phyloP scores from a whole-genome alignment of 345 rosid species.

The Erucastrum elatum region DNA sequence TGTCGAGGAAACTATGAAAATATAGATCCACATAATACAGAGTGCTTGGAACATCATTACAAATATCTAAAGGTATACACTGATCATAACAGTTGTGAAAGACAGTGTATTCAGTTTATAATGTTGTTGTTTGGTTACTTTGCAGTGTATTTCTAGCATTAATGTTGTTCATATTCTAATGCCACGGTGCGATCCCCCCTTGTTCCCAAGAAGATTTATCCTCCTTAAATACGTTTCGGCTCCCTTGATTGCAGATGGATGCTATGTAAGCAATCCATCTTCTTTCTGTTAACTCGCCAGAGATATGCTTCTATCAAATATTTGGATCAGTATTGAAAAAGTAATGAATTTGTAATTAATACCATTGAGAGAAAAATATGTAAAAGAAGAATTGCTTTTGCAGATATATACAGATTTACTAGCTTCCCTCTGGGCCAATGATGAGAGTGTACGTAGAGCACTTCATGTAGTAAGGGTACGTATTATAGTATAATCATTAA shows the following conservation, averaged over 20 bases:
- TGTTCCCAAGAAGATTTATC: neutral
- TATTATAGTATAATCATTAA: neutral
- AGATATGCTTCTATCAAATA: neutral
- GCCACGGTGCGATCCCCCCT: neutral
- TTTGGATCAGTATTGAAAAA: neutral
- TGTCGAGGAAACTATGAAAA: neutral
- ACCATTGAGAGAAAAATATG: neutral
- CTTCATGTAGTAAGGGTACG: neutral
- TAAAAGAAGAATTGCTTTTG: neutral
- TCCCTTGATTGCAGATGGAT: neutral
- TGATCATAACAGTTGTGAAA: neutral
- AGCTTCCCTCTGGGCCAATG: neutral
- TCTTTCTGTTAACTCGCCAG: neutral
- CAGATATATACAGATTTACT: neutral
- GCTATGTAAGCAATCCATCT: slow-evolving; percentile 4
- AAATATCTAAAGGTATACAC: neutral
- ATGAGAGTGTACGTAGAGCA: neutral
- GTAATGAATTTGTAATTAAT: neutral
- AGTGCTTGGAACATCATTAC: neutral
- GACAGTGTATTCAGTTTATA: neutral
- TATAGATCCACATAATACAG: slow-evolving; percentile 8
- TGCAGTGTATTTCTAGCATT: neutral
- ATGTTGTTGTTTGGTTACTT: neutral
- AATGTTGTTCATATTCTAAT: neutral
- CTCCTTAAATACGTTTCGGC: neutral